Conservation (phyloP, 768 basidiomycete genomes). For the Termitomyces sp. region DNA sequence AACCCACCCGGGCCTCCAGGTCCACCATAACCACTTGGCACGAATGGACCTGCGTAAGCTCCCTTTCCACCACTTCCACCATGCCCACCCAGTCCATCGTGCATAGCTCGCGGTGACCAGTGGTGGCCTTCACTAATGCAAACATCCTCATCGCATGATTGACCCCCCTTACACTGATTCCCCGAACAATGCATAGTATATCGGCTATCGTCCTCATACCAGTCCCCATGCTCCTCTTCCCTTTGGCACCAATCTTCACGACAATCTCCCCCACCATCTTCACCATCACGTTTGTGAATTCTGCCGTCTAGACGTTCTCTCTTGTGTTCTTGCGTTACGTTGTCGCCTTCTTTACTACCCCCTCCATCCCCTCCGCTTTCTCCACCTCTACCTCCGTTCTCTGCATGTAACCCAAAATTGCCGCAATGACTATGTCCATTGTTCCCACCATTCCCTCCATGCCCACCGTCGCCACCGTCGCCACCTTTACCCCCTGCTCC, state of each 20-base stretch:
- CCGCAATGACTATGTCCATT: not conserved
- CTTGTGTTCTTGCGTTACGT: not conserved
- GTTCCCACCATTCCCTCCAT: not conserved
- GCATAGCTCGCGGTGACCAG: not conserved
- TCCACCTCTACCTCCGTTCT: slow-evolving; percentile 1
- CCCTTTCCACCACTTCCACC: slow-evolving; percentile 8
- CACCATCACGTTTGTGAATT: not conserved
- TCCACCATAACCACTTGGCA: slow-evolving; percentile 5
- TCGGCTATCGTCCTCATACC: not conserved
- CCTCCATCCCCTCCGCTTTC: not conserved
- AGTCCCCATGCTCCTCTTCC: not conserved
- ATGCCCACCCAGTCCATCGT: slow-evolving; percentile 2
- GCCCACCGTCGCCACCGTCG: not conserved
- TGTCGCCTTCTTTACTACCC: not conserved
- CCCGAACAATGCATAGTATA: not conserved
- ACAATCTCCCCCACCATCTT: not conserved
- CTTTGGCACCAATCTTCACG: not conserved
- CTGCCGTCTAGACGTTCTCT: not conserved
- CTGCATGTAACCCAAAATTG: not conserved
- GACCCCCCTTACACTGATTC: not conserved
- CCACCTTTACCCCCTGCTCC: not conserved
- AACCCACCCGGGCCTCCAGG: slow-evolving; percentile 8
- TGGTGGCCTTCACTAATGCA: not conserved
- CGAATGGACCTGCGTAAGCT: not conserved
- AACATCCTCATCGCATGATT: not conserved